Evolutionary conservation across 2,329 filamentous ascomycete species (phyloP).

Genomic region (Ophiocordyceps unilateralis): DNA sequence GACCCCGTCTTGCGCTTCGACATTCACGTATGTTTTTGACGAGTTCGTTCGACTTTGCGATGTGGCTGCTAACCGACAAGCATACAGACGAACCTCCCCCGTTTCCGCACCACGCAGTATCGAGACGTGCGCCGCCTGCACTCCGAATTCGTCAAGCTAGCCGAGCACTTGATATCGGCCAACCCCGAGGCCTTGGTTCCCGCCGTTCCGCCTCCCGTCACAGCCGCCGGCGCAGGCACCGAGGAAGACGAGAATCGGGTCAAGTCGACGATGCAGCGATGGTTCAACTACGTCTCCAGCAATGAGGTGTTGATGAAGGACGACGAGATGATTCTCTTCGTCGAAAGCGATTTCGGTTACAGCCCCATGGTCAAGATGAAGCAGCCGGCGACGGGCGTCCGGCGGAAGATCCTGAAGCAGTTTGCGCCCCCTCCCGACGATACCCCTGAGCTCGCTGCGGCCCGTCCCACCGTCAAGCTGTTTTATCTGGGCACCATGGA

Average conservation of each 20-base stretch:
- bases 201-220: slow-evolving; percentile 84
- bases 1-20: slow-evolving; percentile 91
- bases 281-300: slow-evolving; percentile 84
- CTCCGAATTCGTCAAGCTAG: slow-evolving; percentile 92
- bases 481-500: slow-evolving; percentile 96
- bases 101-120: slow-evolving; percentile 95
- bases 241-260: slow-evolving; percentile 88
- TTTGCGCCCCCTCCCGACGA: slow-evolving; percentile 96
- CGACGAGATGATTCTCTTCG: slow-evolving; percentile 93
- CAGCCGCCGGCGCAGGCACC: slow-evolving; percentile 84
- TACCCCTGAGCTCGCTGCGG: slow-evolving; percentile 82
- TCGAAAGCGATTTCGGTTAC: slow-evolving; percentile 98
- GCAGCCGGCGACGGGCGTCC: slow-evolving; percentile 89
- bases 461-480: slow-evolving; percentile 78
- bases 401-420: slow-evolving; percentile 91
- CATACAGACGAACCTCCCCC: slow-evolving; percentile 83
- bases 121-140: slow-evolving; percentile 91
- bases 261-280: slow-evolving; percentile 78
- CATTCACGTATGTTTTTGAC: slow-evolving; percentile 55
- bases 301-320: slow-evolving; percentile 89
- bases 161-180: slow-evolving; percentile 88
- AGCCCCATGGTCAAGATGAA: slow-evolving; percentile 90
- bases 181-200: slow-evolving; percentile 92
- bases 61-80: not conserved
- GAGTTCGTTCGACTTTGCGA: not conserved